Base-by-base conservation (phyloP, 2,329 filamentous ascomycete species). In the Botrytis hyacinthi region DNA sequence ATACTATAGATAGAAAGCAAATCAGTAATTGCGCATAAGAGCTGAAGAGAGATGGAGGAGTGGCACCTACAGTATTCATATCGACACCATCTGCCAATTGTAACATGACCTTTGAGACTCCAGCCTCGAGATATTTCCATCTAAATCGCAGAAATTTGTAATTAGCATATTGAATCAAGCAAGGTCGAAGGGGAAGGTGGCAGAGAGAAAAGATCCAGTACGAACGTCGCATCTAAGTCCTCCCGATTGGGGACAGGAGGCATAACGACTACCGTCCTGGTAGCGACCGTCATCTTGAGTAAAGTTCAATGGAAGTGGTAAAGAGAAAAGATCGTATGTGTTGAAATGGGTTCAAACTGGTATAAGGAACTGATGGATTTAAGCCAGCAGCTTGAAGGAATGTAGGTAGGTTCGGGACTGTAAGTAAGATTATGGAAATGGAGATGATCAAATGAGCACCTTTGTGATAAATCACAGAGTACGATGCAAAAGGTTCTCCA, bases 21-120 rank as follows among this genome's bases (percentile, higher is more conserved):
- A 48, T 65, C 44, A 73, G 75, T 66, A 57, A 35, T 59, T 54
- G 69, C 46, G 68, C 66, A 66, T 35, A 37, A 75, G 40, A 61
- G 48, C 20, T 22, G 26, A 26, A 57, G 35, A 29, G 26, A 51
- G 26, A 65, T 54, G 7, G 72, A 68, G 22, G 26, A 51, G n/a
- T 37, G 32, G 35, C 44, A 81, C 89, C 80, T 85, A 93, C 91
- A 78, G 93, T 95, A 79, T 92, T 90, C 91, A 98, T 94, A 80
- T 98, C 95, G 84, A 99, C 93, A 75, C 96, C 96, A 77, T 94
- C 92, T 80, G 95, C 93, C 42, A 98, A 87, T 80, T 97, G 93
- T 78, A 90, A 89, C 95, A 99, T 98, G 81, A 99, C 97, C 82
- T 92, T 93, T 77, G 94, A 90, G 78, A 99, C 94, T 76, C 95